phyloP scores from a whole-genome alignment of 169 alveolate species.

The Plasmodium sp. region DNA sequence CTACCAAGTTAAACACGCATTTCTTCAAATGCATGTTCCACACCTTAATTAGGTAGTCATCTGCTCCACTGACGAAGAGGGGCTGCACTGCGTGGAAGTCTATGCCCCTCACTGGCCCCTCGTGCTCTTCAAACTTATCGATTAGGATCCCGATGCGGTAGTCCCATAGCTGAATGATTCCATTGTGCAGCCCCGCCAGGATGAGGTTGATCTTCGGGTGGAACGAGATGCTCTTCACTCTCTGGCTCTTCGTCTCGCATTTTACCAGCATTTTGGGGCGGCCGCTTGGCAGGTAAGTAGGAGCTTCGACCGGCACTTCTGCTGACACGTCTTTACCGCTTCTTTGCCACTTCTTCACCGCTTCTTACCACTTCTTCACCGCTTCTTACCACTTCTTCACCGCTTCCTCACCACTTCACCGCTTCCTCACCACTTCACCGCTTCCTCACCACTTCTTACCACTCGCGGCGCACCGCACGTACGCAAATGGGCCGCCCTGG shows the following conservation, averaged over 20 bases:
- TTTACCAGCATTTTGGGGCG: constrained; percentile 71
- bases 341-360: neutral
- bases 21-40: constrained; percentile 95
- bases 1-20: constrained; percentile 93
- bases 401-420: too few relatives aligned
- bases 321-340: neutral
- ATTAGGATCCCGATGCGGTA: constrained; percentile 89
- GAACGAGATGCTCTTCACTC: constrained; percentile 97
- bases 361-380: too few relatives aligned
- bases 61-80: constrained; percentile 97
- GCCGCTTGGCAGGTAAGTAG: neutral
- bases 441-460: neutral
- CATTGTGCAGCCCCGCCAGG: constrained; percentile 94
- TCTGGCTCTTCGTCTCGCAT: constrained; percentile 88
- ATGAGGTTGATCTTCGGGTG: constrained; percentile 96
- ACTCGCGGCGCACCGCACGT: neutral
- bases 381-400: too few relatives aligned
- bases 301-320: neutral
- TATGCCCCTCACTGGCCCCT: constrained; percentile 97
- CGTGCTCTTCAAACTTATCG: constrained; percentile 94
- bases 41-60: constrained; percentile 94
- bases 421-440: too few relatives aligned
- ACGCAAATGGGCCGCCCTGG: neutral
- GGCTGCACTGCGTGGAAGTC: constrained; percentile 95
- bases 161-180: constrained; percentile 95